phyloP scores from a whole-genome alignment of 2,329 filamentous ascomycete species.

The Fusarium tuaranense region DNA sequence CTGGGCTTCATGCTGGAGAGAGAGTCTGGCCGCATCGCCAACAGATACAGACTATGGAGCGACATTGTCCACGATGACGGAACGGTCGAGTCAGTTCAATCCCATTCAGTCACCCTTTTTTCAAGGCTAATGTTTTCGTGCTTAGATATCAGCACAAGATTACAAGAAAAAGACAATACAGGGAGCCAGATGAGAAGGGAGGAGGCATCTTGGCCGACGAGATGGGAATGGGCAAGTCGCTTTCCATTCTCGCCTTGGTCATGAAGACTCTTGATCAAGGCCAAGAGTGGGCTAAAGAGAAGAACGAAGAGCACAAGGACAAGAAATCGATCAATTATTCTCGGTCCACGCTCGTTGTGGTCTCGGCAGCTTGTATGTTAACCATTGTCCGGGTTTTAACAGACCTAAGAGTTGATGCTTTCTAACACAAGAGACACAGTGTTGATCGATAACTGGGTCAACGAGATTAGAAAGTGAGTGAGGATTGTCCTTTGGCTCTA shows the following conservation, averaged over 20 bases:
- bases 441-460: slow-evolving; percentile 54
- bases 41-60: slow-evolving; percentile 50
- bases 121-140: not conserved
- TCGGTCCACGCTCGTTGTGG: slow-evolving; percentile 58
- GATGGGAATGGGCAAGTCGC: slow-evolving; percentile 71
- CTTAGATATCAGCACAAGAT: slow-evolving; percentile 53
- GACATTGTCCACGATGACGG: slow-evolving; percentile 40
- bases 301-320: slow-evolving; percentile 25
- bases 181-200: slow-evolving; percentile 47
- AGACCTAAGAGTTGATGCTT: too few relatives aligned
- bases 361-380: slow-evolving; percentile 53
- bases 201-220: slow-evolving; percentile 69
- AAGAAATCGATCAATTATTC: slow-evolving; percentile 38
- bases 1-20: slow-evolving; percentile 54
- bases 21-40: slow-evolving; percentile 50
- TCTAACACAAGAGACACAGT: slow-evolving; percentile 39
- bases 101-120: not conserved
- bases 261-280: slow-evolving; percentile 54
- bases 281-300: slow-evolving; percentile 48
- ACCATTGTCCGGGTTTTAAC: too few relatives aligned
- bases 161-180: slow-evolving; percentile 50
- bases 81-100: slow-evolving; percentile 34
- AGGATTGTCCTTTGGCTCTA: not conserved
- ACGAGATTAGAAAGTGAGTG: slow-evolving; percentile 53
- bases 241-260: slow-evolving; percentile 64